Conservation (phyloP, 2,329 filamentous ascomycete species). For the Chaetomiaceae sp. region DNA sequence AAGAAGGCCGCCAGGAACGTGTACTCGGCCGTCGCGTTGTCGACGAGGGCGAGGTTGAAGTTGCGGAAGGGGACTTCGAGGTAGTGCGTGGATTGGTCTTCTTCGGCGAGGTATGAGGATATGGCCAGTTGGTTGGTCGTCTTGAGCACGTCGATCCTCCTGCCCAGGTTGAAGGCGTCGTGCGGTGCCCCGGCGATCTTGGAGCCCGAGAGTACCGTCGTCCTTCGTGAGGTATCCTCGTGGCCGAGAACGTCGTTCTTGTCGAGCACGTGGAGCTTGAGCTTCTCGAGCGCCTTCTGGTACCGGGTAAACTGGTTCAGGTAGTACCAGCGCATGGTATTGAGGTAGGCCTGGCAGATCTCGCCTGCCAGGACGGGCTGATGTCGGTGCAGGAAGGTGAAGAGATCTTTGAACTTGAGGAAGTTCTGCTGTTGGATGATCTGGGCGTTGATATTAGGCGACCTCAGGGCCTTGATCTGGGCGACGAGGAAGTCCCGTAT, state of each 20-base stretch:
- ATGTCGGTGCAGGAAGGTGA: conserved; percentile 75
- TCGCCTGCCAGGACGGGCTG: conserved; percentile 82
- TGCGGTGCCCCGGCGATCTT: conserved; percentile 58
- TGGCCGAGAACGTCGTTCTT: conserved; percentile 78
- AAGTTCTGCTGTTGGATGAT: conserved; percentile 94
- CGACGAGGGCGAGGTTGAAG: conserved; percentile 88
- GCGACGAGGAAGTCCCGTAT: conserved; percentile 92
- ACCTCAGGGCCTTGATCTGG: conserved; percentile 89
- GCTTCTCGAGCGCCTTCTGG: conserved; percentile 72
- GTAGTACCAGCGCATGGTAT: conserved; percentile 99
- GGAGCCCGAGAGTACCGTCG: conserved; percentile 50
- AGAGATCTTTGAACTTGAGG: conserved; percentile 82
- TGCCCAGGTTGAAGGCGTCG: conserved; percentile 84
- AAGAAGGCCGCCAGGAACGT: conserved; percentile 91
- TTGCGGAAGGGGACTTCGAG: conserved; percentile 88
- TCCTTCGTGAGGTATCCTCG: conserved; percentile 65
- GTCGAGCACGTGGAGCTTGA: conserved; percentile 78
- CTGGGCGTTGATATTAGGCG: conserved; percentile 94
- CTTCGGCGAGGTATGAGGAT: conserved; percentile 84
- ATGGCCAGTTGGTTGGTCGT: conserved; percentile 69
- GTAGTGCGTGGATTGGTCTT: conserved; percentile 80
- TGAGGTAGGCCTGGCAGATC: conserved; percentile 89
- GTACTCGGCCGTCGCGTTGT: conserved; percentile 93
- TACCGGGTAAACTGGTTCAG: conserved; percentile 87
- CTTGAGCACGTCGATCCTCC: conserved; percentile 76